Base-by-base conservation (phyloP, 768 basidiomycete genomes). In the Kwoniella pini region DNA sequence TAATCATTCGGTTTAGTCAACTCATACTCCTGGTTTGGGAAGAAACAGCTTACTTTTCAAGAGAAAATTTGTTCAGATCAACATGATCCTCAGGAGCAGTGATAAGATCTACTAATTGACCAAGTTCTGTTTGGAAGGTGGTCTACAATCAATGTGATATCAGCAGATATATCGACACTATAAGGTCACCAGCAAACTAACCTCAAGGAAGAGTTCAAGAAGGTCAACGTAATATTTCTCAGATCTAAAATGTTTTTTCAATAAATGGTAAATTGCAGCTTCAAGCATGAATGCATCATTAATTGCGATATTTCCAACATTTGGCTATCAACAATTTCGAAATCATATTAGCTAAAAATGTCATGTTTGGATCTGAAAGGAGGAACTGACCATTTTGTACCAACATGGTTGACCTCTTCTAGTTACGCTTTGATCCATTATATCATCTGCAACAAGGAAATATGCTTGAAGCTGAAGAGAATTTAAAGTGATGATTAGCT, bases 221-320 rank as follows among this genome's bases (percentile, higher is more conserved):
- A 99, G 79, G 72, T 97, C 88, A 46, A 89, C 86, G 74, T 99
- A 99, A 77, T 87, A 95, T 3, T 84, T 68, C 62, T 92, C 87
- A 1, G 78, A 68, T 40, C 88, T 83, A 85, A 96, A 95, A 80
- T 97, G 85, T 60, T 83, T 84, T 81, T 90, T 93, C 74, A 98
- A 82, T 44, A 99, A 83, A 71, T 84, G 85, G 81, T 94, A 99
- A 77, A 99, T 96, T 24, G 93, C 88, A 7, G 85, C 87, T 77
- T 93, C 91, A 78, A 97, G 87, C 89, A 98, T 90, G 84, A 96
- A 92, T 1, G 90, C 82, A 76, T 98, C 95, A 82, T 97, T 97
- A 81, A 97, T 88, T 4, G 95, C 93, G 64, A 96, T 86, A 80
- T 87, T 86, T 45, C 87, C 87, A 63, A 95, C 86, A 50, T 69